Percentiles rank a stretch among this genome's conserved stretches.
Conservation (phyloP, 306 rosid species). For the Corylus americana region DNA sequence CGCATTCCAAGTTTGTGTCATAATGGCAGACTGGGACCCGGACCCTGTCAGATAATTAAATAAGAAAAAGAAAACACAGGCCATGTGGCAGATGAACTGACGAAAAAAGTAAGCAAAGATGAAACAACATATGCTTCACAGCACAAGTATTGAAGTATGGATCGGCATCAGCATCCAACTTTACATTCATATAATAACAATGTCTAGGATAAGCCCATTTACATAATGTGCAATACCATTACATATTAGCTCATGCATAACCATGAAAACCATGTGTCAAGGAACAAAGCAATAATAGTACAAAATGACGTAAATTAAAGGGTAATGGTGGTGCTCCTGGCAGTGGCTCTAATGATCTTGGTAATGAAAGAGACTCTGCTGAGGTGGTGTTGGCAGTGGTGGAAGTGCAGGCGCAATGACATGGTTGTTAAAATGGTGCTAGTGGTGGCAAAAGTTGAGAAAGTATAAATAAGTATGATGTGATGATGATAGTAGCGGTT, state of each 20-base stretch:
- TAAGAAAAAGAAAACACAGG: slow-evolving; percentile 8
- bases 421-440: too few species aligned
- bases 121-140: slow-evolving; percentile 5
- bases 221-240: not conserved
- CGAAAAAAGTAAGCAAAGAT: slow-evolving; percentile 18
- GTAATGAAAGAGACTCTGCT: too few species aligned
- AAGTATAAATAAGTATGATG: too few species aligned
- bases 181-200: not conserved
- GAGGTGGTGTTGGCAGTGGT: too few species aligned
- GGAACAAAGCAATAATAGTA: not conserved
- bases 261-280: not conserved
- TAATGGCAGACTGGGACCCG: slow-evolving; percentile 34
- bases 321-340: slow-evolving; percentile 8
- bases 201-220: slow-evolving; percentile 14
- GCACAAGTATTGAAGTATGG: slow-evolving; percentile 9
- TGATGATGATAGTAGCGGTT: not conserved
- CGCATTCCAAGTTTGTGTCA: slow-evolving; percentile 39
- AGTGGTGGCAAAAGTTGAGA: too few species aligned
- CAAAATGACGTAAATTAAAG: not conserved
- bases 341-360: not conserved
- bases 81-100: slow-evolving; percentile 12
- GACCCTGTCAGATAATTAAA: slow-evolving; percentile 36
- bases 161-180: slow-evolving; percentile 7
- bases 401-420: too few species aligned
- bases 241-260: slow-evolving; percentile 7